A percentile compares a stretch with the other conserved stretches of the same genome.
phyloP scores from a whole-genome alignment of 1,139 yeast genomes.

The Casaregolazyma suthepensis region DNA sequence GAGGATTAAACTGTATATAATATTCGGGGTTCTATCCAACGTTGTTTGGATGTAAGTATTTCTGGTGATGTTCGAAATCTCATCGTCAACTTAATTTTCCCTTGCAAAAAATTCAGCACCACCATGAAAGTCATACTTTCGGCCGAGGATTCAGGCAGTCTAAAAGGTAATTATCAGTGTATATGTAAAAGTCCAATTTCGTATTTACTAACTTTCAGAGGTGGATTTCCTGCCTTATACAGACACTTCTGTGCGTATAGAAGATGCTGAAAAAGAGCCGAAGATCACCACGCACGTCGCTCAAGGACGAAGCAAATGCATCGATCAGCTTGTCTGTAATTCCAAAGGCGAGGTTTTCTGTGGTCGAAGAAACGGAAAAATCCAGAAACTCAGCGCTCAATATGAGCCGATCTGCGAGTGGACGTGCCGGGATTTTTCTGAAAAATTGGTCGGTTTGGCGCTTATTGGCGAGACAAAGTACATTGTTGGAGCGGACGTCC shows the following conservation, averaged over 20 bases:
- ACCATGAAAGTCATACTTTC: conserved; percentile 35
- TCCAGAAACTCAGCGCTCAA: conserved; percentile 19
- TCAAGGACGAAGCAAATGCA: conserved; percentile 25
- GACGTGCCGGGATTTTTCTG: conserved; percentile 10
- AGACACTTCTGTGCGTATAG: conserved; percentile 29
- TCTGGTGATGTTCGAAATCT: not conserved
- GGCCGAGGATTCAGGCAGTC: conserved; percentile 34
- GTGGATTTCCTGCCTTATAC: conserved; percentile 25
- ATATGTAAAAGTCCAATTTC: not conserved
- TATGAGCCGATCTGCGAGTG: conserved; percentile 15
- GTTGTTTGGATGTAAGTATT: not conserved
- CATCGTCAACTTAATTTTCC: not conserved
- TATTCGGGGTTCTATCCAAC: not conserved
- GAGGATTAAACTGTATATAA: conserved; percentile 2
- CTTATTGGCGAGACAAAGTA: not conserved
- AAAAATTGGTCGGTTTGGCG: conserved; percentile 9
- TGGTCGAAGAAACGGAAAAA: conserved; percentile 24
- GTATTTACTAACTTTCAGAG: conserved; percentile 15
- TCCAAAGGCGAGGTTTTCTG: conserved; percentile 18
- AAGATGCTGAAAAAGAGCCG: conserved; percentile 25
- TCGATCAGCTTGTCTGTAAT: conserved; percentile 19
- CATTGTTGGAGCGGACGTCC: conserved; percentile 2
- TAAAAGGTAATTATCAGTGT: conserved; percentile 25
- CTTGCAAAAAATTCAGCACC: not conserved
- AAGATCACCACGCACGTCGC: conserved; percentile 23